Evolutionary conservation across 73 alveolate species (phyloP), one percentile per base, ranked within the genome.

Genomic region (Breviolum minutum): DNA sequence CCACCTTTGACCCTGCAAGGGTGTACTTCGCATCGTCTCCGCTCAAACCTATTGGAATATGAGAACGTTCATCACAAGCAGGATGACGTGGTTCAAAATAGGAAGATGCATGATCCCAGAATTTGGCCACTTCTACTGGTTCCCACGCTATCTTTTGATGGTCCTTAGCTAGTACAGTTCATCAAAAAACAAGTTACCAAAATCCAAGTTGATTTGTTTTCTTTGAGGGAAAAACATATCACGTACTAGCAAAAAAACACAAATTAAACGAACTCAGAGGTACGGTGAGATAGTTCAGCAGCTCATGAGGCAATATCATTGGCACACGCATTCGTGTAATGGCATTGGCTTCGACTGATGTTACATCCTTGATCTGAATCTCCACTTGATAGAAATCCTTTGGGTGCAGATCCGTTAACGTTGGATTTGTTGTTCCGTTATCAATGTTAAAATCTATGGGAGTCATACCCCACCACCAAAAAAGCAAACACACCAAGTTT

Each of bases 21-120:
- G 89, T 81, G 40, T 48, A 81, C 12, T 54, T 32, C 16, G 89
- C 89, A 54, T 81, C 89, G 17, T 81, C 89, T 0, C 89, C 89
- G 6, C 48, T 14, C 17, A 81, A 2, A 8, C 89, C 89, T 5
- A 81, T 48, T 16, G 89, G 89, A 0, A 81, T 16, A 81, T 81
- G 89, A 10, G 54, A 6, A 9, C 32, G 20, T 32, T 81, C 71
- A 0, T 9, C 30, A 48, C 70, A 48, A 5, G 89, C 89, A 81
- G 89, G 89, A 14, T 81, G 89, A 8, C 48, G 1, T n/a, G 48
- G 22, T 14, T 8, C 60, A 20, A 81, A 20, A 48, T 81, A 30
- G 8, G 13, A 17, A n/a, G 66, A n/a, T 69, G 19, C 10, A 54
- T 81, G 89, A 10, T 30, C n/a, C 89, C 89, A 81, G 70, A 40